phyloP scores from a whole-genome alignment of 192 early-diverging fungal genomes.

The Umbelopsis isabellina region DNA sequence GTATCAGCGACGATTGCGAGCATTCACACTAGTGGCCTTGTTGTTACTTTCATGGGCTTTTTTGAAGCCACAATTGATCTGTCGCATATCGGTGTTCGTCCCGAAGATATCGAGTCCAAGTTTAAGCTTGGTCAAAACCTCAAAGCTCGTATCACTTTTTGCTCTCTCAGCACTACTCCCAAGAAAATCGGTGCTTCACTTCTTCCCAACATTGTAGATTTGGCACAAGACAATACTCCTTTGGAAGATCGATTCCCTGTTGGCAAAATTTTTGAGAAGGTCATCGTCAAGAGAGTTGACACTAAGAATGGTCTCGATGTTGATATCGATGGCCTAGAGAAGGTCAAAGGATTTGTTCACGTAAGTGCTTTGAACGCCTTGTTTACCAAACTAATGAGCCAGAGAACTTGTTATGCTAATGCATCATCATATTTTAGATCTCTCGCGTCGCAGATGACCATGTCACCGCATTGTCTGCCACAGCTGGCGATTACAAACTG shows the following conservation, averaged over 20 bases:
- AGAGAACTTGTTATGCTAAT: conserved; percentile 24
- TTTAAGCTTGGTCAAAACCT: conserved; percentile 68
- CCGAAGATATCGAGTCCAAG: conserved; percentile 53
- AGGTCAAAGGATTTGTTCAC: conserved; percentile 63
- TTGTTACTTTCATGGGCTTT: conserved; percentile 80
- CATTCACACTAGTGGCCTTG: conserved; percentile 65
- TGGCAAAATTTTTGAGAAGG: conserved; percentile 71
- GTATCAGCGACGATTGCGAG: conserved; percentile 69
- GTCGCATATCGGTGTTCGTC: conserved; percentile 46
- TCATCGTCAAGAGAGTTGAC: conserved; percentile 65
- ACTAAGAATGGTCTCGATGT: conserved; percentile 66
- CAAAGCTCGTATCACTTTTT: conserved; percentile 74
- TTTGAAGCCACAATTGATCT: conserved; percentile 76
- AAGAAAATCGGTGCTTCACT: conserved; percentile 64
- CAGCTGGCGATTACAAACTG: conserved; percentile 58
- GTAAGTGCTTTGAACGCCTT: conserved; percentile 33
- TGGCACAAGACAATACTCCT: conserved; percentile 33
- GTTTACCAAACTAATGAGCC: background rate
- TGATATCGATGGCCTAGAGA: conserved; percentile 47
- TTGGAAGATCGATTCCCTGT: conserved; percentile 56
- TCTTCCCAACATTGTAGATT: conserved; percentile 57
- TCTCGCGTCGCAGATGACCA: conserved; percentile 73
- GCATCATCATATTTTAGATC: conserved; percentile 41
- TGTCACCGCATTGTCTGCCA: conserved; percentile 52
- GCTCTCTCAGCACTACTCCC: conserved; percentile 65